Conservation (phyloP, 2,329 filamentous ascomycete genomes). For the Pyrenochaeta sp. region DNA sequence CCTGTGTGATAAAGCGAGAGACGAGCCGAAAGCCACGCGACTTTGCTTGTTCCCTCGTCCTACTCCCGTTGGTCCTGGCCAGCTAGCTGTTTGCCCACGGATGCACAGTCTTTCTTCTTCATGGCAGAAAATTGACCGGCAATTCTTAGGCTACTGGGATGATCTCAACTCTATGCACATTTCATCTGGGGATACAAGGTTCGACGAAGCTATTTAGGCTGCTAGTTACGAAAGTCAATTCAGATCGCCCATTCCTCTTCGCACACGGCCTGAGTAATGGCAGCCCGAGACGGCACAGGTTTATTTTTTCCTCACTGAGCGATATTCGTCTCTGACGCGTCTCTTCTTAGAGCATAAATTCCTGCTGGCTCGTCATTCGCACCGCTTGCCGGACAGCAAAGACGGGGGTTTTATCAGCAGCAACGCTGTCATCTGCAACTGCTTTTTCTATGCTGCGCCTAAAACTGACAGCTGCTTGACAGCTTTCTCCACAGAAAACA, state of each 20-base stretch:
- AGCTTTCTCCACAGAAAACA: constrained; percentile 39
- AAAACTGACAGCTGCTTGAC: constrained; percentile 23
- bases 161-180: not conserved
- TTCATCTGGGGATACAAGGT: not conserved
- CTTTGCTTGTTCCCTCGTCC: constrained; percentile 5
- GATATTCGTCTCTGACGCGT: not conserved
- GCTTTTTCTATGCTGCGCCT: constrained; percentile 18
- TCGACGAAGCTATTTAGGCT: not conserved
- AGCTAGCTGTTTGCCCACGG: constrained; percentile 9
- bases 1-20: constrained; percentile 10
- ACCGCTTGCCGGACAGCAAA: not conserved
- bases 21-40: constrained; percentile 20
- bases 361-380: not conserved
- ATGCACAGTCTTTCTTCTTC: not conserved
- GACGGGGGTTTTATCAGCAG: constrained; percentile 20
- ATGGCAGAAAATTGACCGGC: not conserved
- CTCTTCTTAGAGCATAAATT: not conserved
- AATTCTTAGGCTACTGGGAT: not conserved
- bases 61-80: constrained; percentile 6
- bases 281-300: not conserved
- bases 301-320: not conserved
- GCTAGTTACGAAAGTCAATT: not conserved
- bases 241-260: not conserved
- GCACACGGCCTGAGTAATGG: not conserved
- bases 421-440: constrained; percentile 24